Evolutionary conservation across 2,329 filamentous ascomycete species (phyloP).

Genomic region (Endocalyx cinctus): DNA sequence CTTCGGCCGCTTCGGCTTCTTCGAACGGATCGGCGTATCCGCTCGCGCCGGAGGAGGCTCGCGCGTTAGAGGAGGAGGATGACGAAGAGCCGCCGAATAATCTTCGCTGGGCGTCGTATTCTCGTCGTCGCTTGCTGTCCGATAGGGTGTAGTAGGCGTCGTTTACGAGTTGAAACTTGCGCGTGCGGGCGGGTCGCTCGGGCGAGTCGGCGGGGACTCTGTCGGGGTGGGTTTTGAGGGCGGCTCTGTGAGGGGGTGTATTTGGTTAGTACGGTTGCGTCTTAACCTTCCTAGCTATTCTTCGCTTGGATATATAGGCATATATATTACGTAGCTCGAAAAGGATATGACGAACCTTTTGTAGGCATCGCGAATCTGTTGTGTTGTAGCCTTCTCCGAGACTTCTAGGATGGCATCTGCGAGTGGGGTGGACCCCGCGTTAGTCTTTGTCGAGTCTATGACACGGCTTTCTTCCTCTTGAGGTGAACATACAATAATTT

Average conservation of each 20-base stretch:
- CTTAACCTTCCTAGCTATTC: too few relatives aligned
- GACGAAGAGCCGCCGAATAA: constrained; percentile 46
- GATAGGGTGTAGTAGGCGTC: constrained; percentile 92
- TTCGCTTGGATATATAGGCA: too few relatives aligned
- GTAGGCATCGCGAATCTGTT: constrained; percentile 90
- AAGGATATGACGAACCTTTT: constrained; percentile 58
- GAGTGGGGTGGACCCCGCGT: too few relatives aligned
- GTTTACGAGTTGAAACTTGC: constrained; percentile 86
- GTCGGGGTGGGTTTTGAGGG: constrained; percentile 89
- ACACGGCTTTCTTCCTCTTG: too few relatives aligned
- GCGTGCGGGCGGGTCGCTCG: constrained; percentile 75
- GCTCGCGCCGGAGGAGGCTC: constrained; percentile 30
- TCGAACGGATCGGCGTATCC: constrained; percentile 42
- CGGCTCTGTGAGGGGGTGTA: constrained; percentile 53
- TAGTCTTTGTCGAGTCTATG: too few relatives aligned
- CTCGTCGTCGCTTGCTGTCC: constrained; percentile 67
- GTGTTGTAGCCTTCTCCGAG: constrained; percentile 65
- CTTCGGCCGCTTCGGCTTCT: constrained; percentile 39
- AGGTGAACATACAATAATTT: constrained; percentile 59
- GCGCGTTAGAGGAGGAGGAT: constrained; percentile 40
- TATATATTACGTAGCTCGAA: not conserved
- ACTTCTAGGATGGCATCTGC: constrained; percentile 72
- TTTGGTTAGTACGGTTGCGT: not conserved
- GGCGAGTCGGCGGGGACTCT: constrained; percentile 80
- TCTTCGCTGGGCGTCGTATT: constrained; percentile 74